Base-by-base conservation (phyloP, 768 basidiomycete species). In the Suillus spraguei region DNA sequence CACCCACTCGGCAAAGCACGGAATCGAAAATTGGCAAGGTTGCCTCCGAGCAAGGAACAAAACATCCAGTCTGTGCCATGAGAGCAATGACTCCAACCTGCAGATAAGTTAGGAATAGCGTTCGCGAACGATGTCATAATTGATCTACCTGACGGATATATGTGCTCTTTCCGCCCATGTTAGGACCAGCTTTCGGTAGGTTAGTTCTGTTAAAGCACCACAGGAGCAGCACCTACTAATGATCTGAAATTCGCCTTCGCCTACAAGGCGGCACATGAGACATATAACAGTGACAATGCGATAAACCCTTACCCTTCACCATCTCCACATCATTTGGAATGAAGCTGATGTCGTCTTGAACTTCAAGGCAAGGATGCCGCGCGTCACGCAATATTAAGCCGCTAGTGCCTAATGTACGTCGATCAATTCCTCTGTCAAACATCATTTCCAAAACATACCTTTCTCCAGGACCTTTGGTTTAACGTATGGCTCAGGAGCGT, bases 141-240 rank as follows among this genome's bases (percentile, higher is more conserved):
- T 9, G 36, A 39, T 69, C 53, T 59, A 90, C 92, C 79, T 95
- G 92, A 53, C 95, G 91, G 69, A 99, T 97, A 70, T 96, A 98
- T 0, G 97, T 98, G 55, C 92, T 95, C 77, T 99, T 99, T 64
- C 97, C 97, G 60, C 97, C 97, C 92, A 98, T 98, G 76, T 99
- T 99, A 42, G 97, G 97, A 6, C 97, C 97, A 24, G 97, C 92
- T 93, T 63, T 5, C 58, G 22, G 50, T 55, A 56, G 55, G 49
- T 60, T 14, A 58, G 38, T 70, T 8, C 65, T 58, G 0, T 39
- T 22, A 47, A 44, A 16, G 44, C 10, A n/a, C 2, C 10, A 13
- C n/a, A 50, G 13, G 16, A 4, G 22, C 13, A 24, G 13, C 32
- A 66, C 87, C 64, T 69, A 92, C 91, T 98, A 68, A 99, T 96